Conservation (phyloP, 768 basidiomycete species). For the Amanita fuliginea region DNA sequence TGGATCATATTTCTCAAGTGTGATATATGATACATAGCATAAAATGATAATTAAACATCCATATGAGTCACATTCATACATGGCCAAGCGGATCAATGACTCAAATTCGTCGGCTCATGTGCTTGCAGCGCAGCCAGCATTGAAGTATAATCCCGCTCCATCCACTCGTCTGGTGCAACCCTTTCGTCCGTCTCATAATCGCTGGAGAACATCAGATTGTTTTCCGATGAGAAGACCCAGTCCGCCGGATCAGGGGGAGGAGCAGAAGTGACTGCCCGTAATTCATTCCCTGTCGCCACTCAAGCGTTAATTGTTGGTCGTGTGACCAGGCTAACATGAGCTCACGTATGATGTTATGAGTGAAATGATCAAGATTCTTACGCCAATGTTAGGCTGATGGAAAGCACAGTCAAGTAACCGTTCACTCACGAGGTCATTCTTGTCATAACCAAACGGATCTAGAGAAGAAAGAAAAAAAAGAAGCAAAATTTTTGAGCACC, state of each 20-base stretch:
- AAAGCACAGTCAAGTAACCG: constrained; percentile 1
- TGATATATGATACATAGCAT: background rate
- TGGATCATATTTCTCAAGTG: too few species aligned
- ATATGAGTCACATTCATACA: background rate
- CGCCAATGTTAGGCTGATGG: background rate
- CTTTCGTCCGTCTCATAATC: constrained; percentile 25
- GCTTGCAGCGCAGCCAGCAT: constrained; percentile 31
- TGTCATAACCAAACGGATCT: constrained; percentile 56
- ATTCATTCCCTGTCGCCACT: constrained; percentile 38
- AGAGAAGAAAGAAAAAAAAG: background rate
- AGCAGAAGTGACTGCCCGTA: constrained; percentile 50
- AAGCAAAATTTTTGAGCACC: background rate
- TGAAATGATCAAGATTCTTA: constrained; percentile 63
- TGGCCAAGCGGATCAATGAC: background rate
- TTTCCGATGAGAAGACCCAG: constrained; percentile 53
- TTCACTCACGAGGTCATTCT: constrained; percentile 51
- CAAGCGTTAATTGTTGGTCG: background rate
- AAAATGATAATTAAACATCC: background rate
- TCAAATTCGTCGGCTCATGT: constrained; percentile 7
- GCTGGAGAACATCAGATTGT: constrained; percentile 42
- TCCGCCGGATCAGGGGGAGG: constrained; percentile 44
- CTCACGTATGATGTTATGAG: constrained; percentile 54
- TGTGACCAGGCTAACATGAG: constrained; percentile 6
- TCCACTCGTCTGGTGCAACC: constrained; percentile 45
- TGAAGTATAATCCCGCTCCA: constrained; percentile 31